Percentiles rank a stretch among this genome's conserved stretches.
Evolutionary conservation across 78 protist genomes (phyloP).

Genomic region (Protostelium mycophagum): DNA sequence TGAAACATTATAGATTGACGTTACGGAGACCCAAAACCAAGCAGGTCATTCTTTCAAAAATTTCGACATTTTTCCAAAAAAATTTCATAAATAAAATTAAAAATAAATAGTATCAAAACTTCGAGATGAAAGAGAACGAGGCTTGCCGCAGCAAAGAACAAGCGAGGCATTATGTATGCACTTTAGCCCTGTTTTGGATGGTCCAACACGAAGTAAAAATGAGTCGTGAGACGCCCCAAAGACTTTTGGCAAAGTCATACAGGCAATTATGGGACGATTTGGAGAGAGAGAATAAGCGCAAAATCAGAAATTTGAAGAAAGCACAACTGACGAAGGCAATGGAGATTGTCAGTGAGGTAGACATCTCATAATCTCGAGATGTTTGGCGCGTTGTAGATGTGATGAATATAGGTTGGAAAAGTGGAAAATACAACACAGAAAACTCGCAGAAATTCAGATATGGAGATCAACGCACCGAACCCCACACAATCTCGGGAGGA

Average conservation of each 20-base stretch:
- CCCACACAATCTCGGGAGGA: too few relatives aligned
- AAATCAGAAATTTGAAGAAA: neutral
- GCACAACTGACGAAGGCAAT: neutral
- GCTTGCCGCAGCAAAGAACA: neutral
- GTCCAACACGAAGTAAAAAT: neutral
- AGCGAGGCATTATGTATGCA: neutral
- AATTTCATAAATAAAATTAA: too few relatives aligned
- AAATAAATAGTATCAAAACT: neutral
- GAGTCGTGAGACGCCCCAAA: neutral
- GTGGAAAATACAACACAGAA: too few relatives aligned
- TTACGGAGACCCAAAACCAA: neutral
- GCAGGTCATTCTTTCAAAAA: neutral
- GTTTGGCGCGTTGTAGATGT: neutral
- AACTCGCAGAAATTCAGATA: too few relatives aligned
- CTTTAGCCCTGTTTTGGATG: neutral
- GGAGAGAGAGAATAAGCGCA: neutral
- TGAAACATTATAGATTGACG: neutral
- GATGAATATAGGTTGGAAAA: neutral
- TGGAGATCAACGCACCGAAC: too few relatives aligned
- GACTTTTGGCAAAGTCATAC: neutral
- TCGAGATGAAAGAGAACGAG: neutral
- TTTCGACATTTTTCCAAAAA: neutral
- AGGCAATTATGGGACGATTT: neutral
- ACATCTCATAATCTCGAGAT: too few relatives aligned
- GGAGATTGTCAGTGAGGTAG: neutral